A percentile compares a stretch with the other conserved stretches of the same genome.
Conservation (phyloP, 2,329 filamentous ascomycete species). For the Aspergillus transmontanensis region DNA sequence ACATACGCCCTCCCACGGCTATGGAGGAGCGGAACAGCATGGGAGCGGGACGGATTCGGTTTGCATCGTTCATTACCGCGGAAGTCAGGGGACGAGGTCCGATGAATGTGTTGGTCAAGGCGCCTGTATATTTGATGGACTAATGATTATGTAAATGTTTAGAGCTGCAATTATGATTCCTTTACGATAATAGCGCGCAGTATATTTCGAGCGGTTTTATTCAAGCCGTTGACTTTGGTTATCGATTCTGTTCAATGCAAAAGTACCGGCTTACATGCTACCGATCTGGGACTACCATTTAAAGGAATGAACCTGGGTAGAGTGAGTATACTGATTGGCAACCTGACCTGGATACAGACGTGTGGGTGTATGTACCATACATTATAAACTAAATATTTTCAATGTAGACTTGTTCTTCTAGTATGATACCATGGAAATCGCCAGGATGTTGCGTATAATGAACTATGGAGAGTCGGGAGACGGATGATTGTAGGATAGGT, state of each 20-base stretch:
- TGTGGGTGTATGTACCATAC: too few relatives aligned
- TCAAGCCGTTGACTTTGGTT: not conserved
- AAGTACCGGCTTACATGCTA: not conserved
- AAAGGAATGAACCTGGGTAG: not conserved
- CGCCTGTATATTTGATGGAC: conserved; percentile 63
- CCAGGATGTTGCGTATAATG: too few relatives aligned
- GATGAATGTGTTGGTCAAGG: conserved; percentile 70
- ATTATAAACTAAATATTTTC: too few relatives aligned
- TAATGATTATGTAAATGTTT: conserved; percentile 5
- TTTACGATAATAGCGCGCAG: not conserved
- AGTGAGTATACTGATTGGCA: not conserved
- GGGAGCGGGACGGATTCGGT: conserved; percentile 60
- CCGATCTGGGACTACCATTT: not conserved
- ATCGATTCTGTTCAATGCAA: not conserved
- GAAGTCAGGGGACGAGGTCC: conserved; percentile 69
- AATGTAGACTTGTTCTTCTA: too few relatives aligned
- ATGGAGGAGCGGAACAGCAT: conserved; percentile 12
- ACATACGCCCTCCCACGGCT: conserved; percentile 14
- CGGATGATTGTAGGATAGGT: too few relatives aligned
- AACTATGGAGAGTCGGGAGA: too few relatives aligned
- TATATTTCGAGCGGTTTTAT: not conserved
- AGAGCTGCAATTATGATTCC: not conserved
- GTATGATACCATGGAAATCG: too few relatives aligned
- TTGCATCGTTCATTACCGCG: conserved; percentile 73
- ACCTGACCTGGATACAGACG: not conserved